phyloP scores from a whole-genome alignment of 2,329 filamentous ascomycete genomes.

The Pleurostoma richardsiae region DNA sequence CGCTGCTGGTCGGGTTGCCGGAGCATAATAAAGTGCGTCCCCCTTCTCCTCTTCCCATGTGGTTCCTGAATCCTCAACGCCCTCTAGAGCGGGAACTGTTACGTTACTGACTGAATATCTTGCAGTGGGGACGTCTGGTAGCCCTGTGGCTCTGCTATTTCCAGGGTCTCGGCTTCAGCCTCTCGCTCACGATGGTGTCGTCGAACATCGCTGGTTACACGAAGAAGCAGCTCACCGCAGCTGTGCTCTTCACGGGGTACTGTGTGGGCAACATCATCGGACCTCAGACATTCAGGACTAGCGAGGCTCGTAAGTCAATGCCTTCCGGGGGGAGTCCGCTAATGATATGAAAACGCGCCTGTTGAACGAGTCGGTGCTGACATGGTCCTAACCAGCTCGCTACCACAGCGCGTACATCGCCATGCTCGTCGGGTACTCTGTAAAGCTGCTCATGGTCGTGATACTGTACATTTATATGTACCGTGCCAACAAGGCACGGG shows the following conservation, averaged over 20 bases:
- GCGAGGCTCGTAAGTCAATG: conserved; percentile 33
- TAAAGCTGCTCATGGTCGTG: conserved; percentile 19
- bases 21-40: conserved; percentile 33
- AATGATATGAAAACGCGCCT: too few species aligned
- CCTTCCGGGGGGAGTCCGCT: too few species aligned
- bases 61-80: neutral
- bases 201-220: conserved; percentile 25
- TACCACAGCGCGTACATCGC: conserved; percentile 25
- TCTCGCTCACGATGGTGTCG: conserved; percentile 24
- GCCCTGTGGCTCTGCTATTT: conserved; percentile 44
- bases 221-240: conserved; percentile 23
- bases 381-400: conserved; percentile 12
- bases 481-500: conserved; percentile 18
- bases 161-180: conserved; percentile 24
- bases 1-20: conserved; percentile 45
- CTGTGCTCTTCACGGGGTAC: conserved; percentile 22
- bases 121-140: conserved; percentile 50
- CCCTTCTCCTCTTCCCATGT: too few species aligned
- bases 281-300: conserved; percentile 24
- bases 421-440: conserved; percentile 22
- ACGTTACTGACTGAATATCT: neutral
- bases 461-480: conserved; percentile 22
- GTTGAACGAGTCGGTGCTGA: neutral
- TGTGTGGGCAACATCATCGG: conserved; percentile 26
- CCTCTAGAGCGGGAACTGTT: neutral